phyloP scores from a whole-genome alignment of 78 protist genomes.

The Dictyostelium purpureum region DNA sequence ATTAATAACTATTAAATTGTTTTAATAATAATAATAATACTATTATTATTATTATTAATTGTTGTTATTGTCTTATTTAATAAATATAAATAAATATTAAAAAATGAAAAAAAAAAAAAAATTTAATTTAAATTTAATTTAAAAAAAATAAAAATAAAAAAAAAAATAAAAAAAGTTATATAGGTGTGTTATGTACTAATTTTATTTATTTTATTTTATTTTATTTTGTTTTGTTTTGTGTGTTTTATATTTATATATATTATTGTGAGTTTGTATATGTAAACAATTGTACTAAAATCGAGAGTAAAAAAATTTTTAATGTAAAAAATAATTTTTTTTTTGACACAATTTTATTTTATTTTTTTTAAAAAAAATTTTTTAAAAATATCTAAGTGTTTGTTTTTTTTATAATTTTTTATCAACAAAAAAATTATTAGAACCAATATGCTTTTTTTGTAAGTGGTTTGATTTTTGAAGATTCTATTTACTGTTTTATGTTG shows the following conservation, averaged over 20 bases:
- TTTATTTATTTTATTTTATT: neutral
- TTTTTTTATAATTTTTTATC: too few species aligned
- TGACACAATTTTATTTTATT: too few species aligned
- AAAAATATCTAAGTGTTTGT: too few species aligned
- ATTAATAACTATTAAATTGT: neutral
- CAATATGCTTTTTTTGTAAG: too few species aligned
- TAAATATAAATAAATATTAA: neutral
- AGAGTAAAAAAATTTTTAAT: too few species aligned
- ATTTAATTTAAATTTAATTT: too few species aligned
- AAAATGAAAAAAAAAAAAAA: neutral
- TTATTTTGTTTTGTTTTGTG: neutral
- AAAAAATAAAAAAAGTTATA: neutral
- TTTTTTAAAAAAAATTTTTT: too few species aligned
- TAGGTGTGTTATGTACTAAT: neutral
- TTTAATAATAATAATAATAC: neutral
- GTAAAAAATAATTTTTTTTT: too few species aligned
- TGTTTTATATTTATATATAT: neutral
- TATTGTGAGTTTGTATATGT: neutral
- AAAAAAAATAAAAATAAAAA: neutral
- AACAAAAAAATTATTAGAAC: too few species aligned
- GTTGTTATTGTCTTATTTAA: neutral
- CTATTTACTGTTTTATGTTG: too few species aligned
- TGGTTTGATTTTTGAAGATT: too few species aligned
- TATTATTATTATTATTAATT: neutral
- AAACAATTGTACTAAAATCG: too few species aligned